phyloP scores from a whole-genome alignment of 2,329 filamentous ascomycete species.

The Verticillium nonalfalfae region DNA sequence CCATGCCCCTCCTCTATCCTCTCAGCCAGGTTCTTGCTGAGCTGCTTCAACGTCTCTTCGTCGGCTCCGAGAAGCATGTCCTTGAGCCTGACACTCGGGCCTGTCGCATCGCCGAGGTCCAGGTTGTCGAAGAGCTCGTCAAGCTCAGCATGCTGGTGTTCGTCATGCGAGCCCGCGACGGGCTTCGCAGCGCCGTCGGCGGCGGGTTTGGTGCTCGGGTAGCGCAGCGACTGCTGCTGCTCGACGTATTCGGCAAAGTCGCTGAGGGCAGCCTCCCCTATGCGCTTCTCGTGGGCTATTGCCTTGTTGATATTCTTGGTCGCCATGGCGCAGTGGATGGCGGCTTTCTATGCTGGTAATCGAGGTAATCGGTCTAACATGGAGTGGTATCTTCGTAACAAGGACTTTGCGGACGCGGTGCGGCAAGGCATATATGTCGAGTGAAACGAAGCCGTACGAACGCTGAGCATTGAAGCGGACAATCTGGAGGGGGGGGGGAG shows the following conservation, averaged over 20 bases:
- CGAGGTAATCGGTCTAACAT: constrained; percentile 24
- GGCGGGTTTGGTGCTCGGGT: constrained; percentile 34
- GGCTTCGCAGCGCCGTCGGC: constrained; percentile 17
- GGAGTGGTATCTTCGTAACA: constrained; percentile 4
- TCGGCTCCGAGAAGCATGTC: constrained; percentile 64
- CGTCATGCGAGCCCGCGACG: constrained; percentile 12
- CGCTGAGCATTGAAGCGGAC: not conserved
- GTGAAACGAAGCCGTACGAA: constrained; percentile 7
- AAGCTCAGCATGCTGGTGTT: constrained; percentile 74
- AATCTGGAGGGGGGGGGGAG: too few relatives aligned
- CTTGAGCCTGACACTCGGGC: constrained; percentile 60
- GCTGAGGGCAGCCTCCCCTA: constrained; percentile 83
- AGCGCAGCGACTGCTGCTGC: constrained; percentile 76
- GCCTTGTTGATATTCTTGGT: constrained; percentile 55
- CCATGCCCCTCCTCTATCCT: constrained; percentile 79
- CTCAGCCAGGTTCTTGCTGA: constrained; percentile 59
- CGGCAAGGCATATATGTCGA: not conserved
- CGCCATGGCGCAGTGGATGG: constrained; percentile 47
- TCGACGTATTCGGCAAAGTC: constrained; percentile 98
- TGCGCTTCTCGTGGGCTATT: constrained; percentile 71
- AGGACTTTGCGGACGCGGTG: not conserved
- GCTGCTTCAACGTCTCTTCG: constrained; percentile 54
- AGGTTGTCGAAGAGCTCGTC: constrained; percentile 89
- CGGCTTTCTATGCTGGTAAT: constrained; percentile 3
- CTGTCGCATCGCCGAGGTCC: constrained; percentile 63